Base-by-base conservation (phyloP, 768 basidiomycete genomes). In the Daedaleopsis sinensis region DNA sequence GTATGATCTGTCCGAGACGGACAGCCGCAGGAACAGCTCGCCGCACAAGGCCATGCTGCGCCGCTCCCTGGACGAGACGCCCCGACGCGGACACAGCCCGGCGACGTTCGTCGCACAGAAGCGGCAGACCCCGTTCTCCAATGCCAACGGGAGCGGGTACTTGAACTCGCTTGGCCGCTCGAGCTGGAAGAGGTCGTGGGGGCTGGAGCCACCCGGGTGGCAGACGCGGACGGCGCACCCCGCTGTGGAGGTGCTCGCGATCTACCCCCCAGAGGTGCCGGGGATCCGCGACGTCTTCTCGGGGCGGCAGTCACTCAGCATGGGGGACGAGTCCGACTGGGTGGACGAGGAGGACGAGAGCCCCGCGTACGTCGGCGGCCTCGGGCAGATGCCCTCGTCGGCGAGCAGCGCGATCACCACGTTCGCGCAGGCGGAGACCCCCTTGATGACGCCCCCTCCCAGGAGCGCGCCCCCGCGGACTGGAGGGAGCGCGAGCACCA, bases 141-240 rank as follows among this genome's bases (percentile, higher is more conserved):
- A 83, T 65, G 87, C 86, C 12, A 59, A 59, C 12, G 75, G 75
- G 5, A 78, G 76, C 56, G 75, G 76, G 36, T 70, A 72, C 55
- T 64, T 72, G 15, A 74, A 71, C 42, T 78, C 80, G 4, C 70
- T 85, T 52, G 84, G 89, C 36, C 84, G 87, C 35, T 87, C 89
- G 21, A 89, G 89, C 70, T 94, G 93, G 93, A 93, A 91, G 79
- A 93, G 92, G 73, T 84, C 88, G 8, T 94, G 93, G 93, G 93
- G 93, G 0, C 76, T 88, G 32, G 91, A 94, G 67, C 93, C 92
- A 7, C 91, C 92, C 21, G 92, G 91, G 18, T 93, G 91, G 91
- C 88, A 90, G 53, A 80, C 77, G n/a, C 74, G 75, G 36, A 80
- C 84, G 7, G 77, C 85, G 13, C 87, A 88, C 68, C 90, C 93